A percentile compares a stretch with the other conserved stretches of the same genome.
These are phyloP conservation scores for Angophora floribunda DNA, from an alignment of 345 rosid genomes.

Conservation along the genomic window DNA sequence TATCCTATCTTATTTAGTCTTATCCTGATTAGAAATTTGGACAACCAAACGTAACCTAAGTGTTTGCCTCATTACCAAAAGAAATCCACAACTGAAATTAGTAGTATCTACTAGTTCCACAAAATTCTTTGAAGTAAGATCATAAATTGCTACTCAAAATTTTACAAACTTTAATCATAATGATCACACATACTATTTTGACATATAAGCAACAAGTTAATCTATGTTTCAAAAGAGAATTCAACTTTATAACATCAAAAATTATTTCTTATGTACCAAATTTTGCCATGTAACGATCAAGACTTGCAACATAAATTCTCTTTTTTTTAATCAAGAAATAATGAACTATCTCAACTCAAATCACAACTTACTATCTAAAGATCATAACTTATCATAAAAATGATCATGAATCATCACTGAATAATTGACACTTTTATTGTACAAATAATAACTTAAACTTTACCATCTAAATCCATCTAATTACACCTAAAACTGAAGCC, in stretches of 20 bases:
- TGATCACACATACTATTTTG: neutral
- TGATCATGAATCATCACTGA: neutral
- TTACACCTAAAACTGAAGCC: neutral
- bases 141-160: neutral
- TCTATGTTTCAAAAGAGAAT: neutral
- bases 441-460: neutral
- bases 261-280: too few species aligned
- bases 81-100: neutral
- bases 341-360: neutral
- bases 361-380: neutral
- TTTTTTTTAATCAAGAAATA: too few species aligned
- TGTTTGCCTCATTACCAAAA: neutral
- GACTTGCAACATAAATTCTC: too few species aligned
- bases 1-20: too few species aligned
- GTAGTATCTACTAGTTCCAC: too few species aligned
- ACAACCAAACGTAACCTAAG: too few species aligned
- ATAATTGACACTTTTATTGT: neutral
- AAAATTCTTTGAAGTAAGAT: too few species aligned
- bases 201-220: neutral
- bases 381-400: neutral
- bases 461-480: neutral
- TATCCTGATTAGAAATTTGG: too few species aligned
- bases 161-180: neutral
- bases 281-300: neutral
- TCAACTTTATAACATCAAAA: neutral